A percentile compares a stretch with the other conserved stretches of the same genome.
Conservation (phyloP, 352 stramenopile genomes). For the Phytophthora hibernalis region DNA sequence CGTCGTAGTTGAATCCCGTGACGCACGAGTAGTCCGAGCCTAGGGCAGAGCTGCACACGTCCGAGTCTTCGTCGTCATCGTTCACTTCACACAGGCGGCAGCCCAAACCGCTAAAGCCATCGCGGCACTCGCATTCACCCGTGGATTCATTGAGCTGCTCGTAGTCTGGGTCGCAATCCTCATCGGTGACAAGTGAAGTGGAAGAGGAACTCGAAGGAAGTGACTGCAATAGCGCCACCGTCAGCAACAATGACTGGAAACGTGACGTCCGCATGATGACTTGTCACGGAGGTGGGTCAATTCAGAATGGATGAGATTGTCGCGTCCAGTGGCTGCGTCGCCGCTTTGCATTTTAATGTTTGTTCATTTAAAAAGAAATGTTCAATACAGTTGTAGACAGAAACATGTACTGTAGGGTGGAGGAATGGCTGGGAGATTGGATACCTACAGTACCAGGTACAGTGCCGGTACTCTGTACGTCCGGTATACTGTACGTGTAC, state of each 20-base stretch:
- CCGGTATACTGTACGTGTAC: too few species aligned
- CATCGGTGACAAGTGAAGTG: slow-evolving; percentile 8
- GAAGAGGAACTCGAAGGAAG: slow-evolving; percentile 10
- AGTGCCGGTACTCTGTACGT: neutral
- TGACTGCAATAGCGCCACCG: neutral
- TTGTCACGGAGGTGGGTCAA: slow-evolving; percentile 3
- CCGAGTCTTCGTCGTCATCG: slow-evolving; percentile 2
- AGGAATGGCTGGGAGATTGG: slow-evolving; percentile 26
- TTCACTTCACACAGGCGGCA: slow-evolving; percentile 82
- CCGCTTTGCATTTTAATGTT: too few species aligned
- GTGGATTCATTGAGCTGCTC: slow-evolving; percentile 55
- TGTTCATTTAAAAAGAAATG: too few species aligned
- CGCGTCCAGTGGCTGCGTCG: slow-evolving; percentile 3
- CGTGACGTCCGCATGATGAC: slow-evolving; percentile 1
- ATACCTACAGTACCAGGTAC: neutral
- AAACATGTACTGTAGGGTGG: too few species aligned
- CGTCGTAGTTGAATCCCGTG: slow-evolving; percentile 54
- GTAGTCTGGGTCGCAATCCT: slow-evolving; percentile 59
- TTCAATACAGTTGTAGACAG: too few species aligned
- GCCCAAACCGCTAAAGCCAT: slow-evolving; percentile 63
- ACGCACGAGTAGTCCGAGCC: slow-evolving; percentile 49
- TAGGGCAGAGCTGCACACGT: slow-evolving; percentile 44
- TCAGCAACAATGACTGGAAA: slow-evolving; percentile 2
- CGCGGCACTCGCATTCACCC: slow-evolving; percentile 54
- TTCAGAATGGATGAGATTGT: slow-evolving; percentile 4